Evolutionary conservation across 2,329 filamentous ascomycete species (phyloP).

Genomic region (Verruconis gallopava): DNA sequence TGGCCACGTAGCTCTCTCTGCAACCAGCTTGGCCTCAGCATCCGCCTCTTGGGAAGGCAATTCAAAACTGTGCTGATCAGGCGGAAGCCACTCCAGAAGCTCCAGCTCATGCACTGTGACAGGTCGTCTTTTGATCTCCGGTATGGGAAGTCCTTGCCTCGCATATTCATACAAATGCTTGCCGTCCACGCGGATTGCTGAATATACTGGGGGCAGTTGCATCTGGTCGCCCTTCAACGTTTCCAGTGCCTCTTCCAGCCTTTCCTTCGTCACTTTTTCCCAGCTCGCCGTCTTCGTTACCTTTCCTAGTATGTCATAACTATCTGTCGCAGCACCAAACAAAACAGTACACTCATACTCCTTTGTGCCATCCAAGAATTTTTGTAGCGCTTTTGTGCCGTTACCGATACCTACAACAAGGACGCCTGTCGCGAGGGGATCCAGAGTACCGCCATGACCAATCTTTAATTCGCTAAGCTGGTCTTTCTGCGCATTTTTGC

Average conservation of each 20-base stretch:
- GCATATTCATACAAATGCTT: constrained; percentile 96
- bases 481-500: constrained; percentile 43
- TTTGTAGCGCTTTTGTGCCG: constrained; percentile 69
- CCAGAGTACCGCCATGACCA: constrained; percentile 89
- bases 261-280: constrained; percentile 65
- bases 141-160: constrained; percentile 73
- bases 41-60: constrained; percentile 73
- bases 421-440: constrained; percentile 86
- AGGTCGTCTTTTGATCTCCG: constrained; percentile 67
- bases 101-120: constrained; percentile 70
- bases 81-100: constrained; percentile 70
- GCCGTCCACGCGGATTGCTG: constrained; percentile 81
- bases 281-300: constrained; percentile 63
- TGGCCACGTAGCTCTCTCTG: constrained; percentile 46
- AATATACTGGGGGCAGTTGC: constrained; percentile 87
- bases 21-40: constrained; percentile 60
- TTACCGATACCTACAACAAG: constrained; percentile 77
- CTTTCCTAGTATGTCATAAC: constrained; percentile 78
- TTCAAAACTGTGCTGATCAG: constrained; percentile 62
- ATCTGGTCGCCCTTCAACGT: constrained; percentile 70
- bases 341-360: constrained; percentile 80
- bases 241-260: constrained; percentile 63
- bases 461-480: constrained; percentile 69
- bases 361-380: constrained; percentile 82
- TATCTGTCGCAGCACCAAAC: constrained; percentile 87